A percentile compares a stretch with the other conserved stretches of the same genome.
These are phyloP conservation scores for Iberis amara DNA, from an alignment of 441 rosid species.

Conservation along the genomic window DNA sequence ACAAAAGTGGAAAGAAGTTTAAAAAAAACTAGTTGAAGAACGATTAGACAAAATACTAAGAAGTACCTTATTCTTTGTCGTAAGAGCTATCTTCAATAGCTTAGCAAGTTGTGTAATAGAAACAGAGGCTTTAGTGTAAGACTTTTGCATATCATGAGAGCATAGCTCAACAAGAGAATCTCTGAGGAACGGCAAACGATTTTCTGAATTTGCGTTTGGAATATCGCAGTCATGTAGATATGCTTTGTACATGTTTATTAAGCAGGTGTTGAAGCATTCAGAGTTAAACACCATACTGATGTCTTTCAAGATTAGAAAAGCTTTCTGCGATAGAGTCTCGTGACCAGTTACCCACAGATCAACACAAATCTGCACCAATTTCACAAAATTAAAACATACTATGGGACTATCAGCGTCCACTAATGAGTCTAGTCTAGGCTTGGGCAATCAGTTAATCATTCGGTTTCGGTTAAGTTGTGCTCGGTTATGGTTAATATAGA, in stretches of 20 bases:
- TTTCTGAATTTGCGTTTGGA: conserved; percentile 41
- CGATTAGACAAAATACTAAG: background rate
- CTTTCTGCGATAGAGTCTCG: conserved; percentile 43
- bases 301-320: conserved; percentile 56
- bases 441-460: too few relatives aligned
- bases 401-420: too few relatives aligned
- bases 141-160: conserved; percentile 69
- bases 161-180: conserved; percentile 67
- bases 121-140: conserved; percentile 52
- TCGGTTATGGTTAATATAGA: too few relatives aligned
- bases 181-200: conserved; percentile 49
- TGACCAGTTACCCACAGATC: conserved; percentile 80
- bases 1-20: conserved; percentile 22
- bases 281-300: conserved; percentile 52
- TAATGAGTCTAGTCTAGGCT: too few relatives aligned
- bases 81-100: conserved; percentile 61
- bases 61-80: conserved; percentile 67
- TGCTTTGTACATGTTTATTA: conserved; percentile 61
- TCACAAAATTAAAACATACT: conserved; percentile 11
- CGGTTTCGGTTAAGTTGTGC: too few relatives aligned
- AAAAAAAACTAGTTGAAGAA: conserved; percentile 16
- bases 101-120: conserved; percentile 66
- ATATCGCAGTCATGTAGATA: conserved; percentile 61
- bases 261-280: conserved; percentile 57
- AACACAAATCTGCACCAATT: conserved; percentile 53